Base-by-base conservation (phyloP, 345 rosid species). In the Aurinia saxatilis region DNA sequence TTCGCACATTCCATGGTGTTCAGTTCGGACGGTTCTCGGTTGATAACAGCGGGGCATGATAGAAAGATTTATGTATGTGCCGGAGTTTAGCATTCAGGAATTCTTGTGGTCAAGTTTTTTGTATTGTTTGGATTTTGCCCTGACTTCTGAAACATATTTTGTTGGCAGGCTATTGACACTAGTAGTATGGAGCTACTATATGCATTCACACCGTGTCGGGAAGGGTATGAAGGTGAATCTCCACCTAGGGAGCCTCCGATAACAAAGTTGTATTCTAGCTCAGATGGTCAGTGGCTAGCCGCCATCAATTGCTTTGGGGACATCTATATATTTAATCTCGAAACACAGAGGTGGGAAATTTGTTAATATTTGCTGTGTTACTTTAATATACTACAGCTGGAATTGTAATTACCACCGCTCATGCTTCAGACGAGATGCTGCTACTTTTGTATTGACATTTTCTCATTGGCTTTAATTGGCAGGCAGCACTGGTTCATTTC, bases 401-500 rank as follows among this genome's bases (percentile, higher is more conserved):
- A 25, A 8, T 29, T 6, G 5, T 29, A 18, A 57, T 7, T 15
- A 58, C 6, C 10, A 30, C 21, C 50, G n/a, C 33, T 45, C 61
- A 18, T 27, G 39, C 25, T n/a, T 10, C 1, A 27, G 6, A 34
- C 11, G 42, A 5, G 25, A 37, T 46, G 7, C 7, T 18, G 35
- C 21, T 30, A 39, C 19, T 13, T 29, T 8, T 15, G 18, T 50
- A 15, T 42, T 33, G 19, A 54, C 29, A 38, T 48, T 30, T 35
- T 47, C 57, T 30, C 35, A 10, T 57, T 30, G 19, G 39, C 44
- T 35, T 35, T 42, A 14, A 59, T 42, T 47, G 65, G 60, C 81
- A 92, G 98, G 81, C 98, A 92, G 70, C 98, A 92, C 50, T 92
- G 98, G 98, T 89, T 89, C 77, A 83, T 87, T 57, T 80, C 95